phyloP scores from a whole-genome alignment of 352 stramenopile genomes.

The Peronospora tabacina region DNA sequence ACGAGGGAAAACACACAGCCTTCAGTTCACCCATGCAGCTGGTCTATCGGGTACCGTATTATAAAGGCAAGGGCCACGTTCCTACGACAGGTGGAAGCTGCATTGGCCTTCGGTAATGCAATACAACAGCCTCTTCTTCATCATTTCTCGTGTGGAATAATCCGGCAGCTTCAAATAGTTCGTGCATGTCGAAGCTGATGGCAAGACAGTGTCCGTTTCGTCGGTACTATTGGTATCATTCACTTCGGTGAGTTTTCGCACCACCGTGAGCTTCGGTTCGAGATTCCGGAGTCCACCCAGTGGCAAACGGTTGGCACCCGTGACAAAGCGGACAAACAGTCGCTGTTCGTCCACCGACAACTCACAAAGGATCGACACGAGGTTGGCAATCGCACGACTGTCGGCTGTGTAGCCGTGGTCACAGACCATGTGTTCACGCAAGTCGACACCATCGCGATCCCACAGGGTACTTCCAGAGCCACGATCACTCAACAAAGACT shows the following conservation, averaged over 20 bases:
- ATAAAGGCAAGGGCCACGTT: neutral
- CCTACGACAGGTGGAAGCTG: conserved; percentile 76
- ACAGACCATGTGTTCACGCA: conserved; percentile 76
- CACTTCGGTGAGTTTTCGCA: conserved; percentile 59
- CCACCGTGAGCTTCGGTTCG: conserved; percentile 83
- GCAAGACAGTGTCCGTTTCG: conserved; percentile 48
- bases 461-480: conserved; percentile 45
- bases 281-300: conserved; percentile 75
- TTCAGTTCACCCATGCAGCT: too few species aligned
- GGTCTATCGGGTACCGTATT: too few species aligned
- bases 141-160: conserved; percentile 72
- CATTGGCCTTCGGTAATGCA: conserved; percentile 82
- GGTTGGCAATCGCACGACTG: conserved; percentile 57
- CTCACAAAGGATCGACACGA: conserved; percentile 72
- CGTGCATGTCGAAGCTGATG: conserved; percentile 84
- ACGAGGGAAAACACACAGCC: too few species aligned
- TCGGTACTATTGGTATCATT: conserved; percentile 11
- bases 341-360: conserved; percentile 60
- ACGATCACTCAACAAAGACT: conserved; percentile 51
- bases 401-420: conserved; percentile 72
- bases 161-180: conserved; percentile 90
- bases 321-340: conserved; percentile 88
- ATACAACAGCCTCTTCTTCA: conserved; percentile 66
- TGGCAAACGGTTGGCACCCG: conserved; percentile 76
- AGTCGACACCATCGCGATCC: conserved; percentile 55